Conservation (phyloP, 768 basidiomycete species). For the Suillus placidus region DNA sequence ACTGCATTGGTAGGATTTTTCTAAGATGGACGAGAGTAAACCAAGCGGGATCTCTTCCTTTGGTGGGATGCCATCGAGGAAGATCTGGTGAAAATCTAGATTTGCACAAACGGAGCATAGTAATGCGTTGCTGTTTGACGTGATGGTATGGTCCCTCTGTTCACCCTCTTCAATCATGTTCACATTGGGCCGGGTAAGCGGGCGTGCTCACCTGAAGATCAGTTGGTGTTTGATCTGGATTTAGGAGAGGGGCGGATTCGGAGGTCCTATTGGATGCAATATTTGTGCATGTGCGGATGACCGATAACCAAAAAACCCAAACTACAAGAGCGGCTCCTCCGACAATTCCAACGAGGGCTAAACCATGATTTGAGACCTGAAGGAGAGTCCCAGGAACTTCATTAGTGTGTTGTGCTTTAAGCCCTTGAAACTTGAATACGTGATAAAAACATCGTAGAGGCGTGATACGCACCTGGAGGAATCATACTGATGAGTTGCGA, state of each 20-base stretch:
- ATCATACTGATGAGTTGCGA: not conserved
- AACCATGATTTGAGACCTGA: not conserved
- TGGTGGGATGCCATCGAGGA: constrained; percentile 2
- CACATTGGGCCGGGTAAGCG: not conserved
- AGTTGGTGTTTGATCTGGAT: not conserved
- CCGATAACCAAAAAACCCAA: not conserved
- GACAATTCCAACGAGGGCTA: not conserved
- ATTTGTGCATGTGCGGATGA: not conserved
- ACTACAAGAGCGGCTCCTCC: not conserved
- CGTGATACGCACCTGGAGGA: not conserved
- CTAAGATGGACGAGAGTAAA: not conserved
- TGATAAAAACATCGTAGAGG: not conserved
- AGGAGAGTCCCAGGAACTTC: not conserved
- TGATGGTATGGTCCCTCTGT: not conserved
- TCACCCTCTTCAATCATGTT: not conserved
- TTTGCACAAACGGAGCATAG: constrained; percentile 9
- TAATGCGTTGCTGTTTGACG: not conserved
- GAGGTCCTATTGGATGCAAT: not conserved
- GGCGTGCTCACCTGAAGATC: not conserved
- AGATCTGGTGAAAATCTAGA: constrained; percentile 7
- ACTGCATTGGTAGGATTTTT: not conserved
- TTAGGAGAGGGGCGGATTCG: not conserved
- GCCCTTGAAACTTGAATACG: not conserved
- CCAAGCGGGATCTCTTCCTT: not conserved
- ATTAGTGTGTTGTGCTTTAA: not conserved